Evolutionary conservation across 78 protist species (phyloP), one percentile per base, ranked within the genome.

Genomic region (Chrysochromulina parva): DNA sequence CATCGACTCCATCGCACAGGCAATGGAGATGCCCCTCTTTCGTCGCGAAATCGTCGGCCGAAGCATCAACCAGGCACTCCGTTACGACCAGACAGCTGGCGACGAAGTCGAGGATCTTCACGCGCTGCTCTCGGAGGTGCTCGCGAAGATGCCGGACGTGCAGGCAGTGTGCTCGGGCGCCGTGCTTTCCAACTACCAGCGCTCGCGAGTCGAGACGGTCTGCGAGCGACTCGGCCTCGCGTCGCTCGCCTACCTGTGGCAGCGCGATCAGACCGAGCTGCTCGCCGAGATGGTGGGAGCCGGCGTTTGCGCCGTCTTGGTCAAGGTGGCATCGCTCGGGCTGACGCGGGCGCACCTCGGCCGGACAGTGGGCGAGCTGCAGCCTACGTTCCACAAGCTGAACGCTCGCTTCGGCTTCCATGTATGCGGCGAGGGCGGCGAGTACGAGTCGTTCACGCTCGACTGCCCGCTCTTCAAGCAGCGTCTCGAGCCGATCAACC

Each of bases 351-450:
- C 38, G 5, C 85, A 69, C 52, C 81, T 65, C 19, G 52, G 65
- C 66, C n/a, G 58, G 48, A 24, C 69, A 17, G 20, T 88, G n/a
- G 59, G 57, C 53, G 90, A 50, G 81, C 81, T 69, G 22, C 54
- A 1, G 48, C 81, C 90, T n/a, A 1, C 11, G 48, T 66, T 65
- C 59, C 14, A 0, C 10, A 9, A 4, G 26, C 71, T 86, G 11
- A 0, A 73, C 59, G 78, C 60, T 0, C 81, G 52, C 48, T 85
- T 28, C 59, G 93, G 90, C 59, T 57, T 74, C 67, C 92, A 98
- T 78, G 93, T 90, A 7, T 95, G 98, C 89, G 99, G 99, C 54
- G 99, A 99, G 60, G 99, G 99, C 47, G 99, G 99, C 55, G 99
- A 99, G 94, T 99, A 97, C 88, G 99, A 99, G 89, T 95, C 99